phyloP scores from a whole-genome alignment of 768 basidiomycete species.

The Leucogyrophana mollusca region DNA sequence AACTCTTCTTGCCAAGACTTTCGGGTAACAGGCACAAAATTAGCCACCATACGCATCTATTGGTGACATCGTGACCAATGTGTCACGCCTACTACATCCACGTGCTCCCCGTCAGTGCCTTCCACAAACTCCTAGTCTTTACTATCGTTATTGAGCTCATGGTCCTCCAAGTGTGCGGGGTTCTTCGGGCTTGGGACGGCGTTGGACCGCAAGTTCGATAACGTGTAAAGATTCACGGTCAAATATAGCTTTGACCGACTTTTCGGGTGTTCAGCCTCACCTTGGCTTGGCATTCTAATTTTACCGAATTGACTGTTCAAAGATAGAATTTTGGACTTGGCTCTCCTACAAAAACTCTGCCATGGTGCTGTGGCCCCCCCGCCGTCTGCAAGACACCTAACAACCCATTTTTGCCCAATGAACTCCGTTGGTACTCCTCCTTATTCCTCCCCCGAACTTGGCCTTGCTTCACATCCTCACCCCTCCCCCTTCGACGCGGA shows the following conservation, averaged over 20 bases:
- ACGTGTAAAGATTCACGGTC: slow-evolving; percentile 8
- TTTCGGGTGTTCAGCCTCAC: slow-evolving; percentile 35
- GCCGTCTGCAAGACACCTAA: slow-evolving; percentile 10
- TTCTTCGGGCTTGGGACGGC: not conserved
- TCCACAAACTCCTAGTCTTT: not conserved
- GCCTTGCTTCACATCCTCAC: no score
- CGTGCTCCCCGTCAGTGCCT: not conserved
- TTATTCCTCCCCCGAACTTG: slow-evolving; percentile 15
- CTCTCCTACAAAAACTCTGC: slow-evolving; percentile 39
- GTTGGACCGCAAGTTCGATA: not conserved
- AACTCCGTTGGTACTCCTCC: slow-evolving; percentile 22
- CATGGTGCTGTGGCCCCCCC: slow-evolving; percentile 17
- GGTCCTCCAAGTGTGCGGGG: not conserved
- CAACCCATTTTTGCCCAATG: slow-evolving; percentile 24
- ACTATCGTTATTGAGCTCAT: not conserved
- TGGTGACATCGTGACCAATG: not conserved
- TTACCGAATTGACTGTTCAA: slow-evolving; percentile 37
- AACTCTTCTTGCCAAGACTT: slow-evolving; percentile 26
- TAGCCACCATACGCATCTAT: slow-evolving; percentile 8
- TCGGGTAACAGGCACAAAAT: slow-evolving; percentile 27
- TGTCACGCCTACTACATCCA: not conserved
- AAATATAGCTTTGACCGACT: slow-evolving; percentile 19
- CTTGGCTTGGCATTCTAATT: slow-evolving; percentile 45
- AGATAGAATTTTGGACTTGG: slow-evolving; percentile 48
- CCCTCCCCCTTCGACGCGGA: slow-evolving; percentile 16